A percentile compares a stretch with the other conserved stretches of the same genome.
These are phyloP conservation scores for Prunus persica DNA, from an alignment of 306 rosid genomes.

Conservation along the genomic window DNA sequence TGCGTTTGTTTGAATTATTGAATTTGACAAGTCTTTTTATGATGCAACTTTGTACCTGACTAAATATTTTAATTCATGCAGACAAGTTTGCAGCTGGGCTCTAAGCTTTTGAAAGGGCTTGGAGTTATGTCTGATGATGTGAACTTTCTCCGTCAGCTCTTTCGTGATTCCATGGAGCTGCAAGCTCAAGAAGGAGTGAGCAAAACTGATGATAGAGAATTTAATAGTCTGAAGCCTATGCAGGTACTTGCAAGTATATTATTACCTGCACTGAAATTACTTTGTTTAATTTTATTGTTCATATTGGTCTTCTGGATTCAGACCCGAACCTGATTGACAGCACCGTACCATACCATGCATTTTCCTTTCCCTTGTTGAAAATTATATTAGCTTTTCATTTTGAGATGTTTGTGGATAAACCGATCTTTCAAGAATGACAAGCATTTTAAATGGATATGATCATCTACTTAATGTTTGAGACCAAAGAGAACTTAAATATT, in stretches of 20 bases:
- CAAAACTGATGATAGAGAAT: conserved; percentile 47
- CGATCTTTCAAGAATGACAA: neutral
- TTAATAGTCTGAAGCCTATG: conserved; percentile 59
- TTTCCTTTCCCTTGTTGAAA: neutral
- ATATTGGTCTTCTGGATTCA: conserved; percentile 5
- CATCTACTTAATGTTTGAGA: neutral
- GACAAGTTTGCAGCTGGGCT: conserved; percentile 96
- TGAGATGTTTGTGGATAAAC: neutral
- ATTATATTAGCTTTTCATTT: neutral
- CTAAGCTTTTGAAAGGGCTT: conserved; percentile 90
- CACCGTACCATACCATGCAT: neutral
- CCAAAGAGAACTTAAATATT: neutral
- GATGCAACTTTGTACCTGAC: conserved; percentile 4
- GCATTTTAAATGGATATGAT: neutral
- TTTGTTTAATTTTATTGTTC: neutral
- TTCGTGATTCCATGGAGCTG: conserved; percentile 84
- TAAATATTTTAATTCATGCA: conserved; percentile 42
- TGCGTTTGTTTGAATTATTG: conserved; percentile 8
- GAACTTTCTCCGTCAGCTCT: conserved; percentile 71
- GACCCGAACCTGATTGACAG: neutral
- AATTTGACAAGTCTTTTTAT: neutral
- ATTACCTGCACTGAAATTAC: conserved; percentile 1
- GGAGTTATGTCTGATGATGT: conserved; percentile 99
- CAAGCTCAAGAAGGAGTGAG: conserved; percentile 75
- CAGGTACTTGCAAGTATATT: conserved; percentile 58